Evolutionary conservation across 108 stramenopile species (phyloP).

Genomic region (Skeletonema grethae): DNA sequence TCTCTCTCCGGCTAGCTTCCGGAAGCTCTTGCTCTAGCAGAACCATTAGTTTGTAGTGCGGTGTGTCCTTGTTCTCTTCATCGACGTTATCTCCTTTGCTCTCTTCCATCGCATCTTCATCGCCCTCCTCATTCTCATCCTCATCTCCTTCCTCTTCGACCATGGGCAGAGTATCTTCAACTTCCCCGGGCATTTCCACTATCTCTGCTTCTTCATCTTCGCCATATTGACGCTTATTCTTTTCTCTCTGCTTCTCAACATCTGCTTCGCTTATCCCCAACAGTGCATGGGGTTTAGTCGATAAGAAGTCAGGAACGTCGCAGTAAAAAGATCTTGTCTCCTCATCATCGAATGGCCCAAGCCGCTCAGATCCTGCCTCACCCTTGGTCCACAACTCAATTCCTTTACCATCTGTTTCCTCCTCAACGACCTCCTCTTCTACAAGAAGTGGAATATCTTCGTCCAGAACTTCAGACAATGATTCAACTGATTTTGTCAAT

Average conservation of each 20-base stretch:
- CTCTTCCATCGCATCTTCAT: slow-evolving; percentile 47
- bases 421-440: slow-evolving; percentile 60
- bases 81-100: slow-evolving; percentile 2
- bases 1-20: slow-evolving; percentile 84
- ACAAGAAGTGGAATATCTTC: slow-evolving; percentile 68
- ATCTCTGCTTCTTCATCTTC: slow-evolving; percentile 41
- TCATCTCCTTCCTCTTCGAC: slow-evolving; percentile 27
- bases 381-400: slow-evolving; percentile 81
- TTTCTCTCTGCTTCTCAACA: slow-evolving; percentile 71
- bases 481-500: slow-evolving; percentile 75
- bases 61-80: slow-evolving; percentile 72
- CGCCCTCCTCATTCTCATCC: slow-evolving; percentile 46
- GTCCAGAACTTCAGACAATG: slow-evolving; percentile 79
- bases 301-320: slow-evolving; percentile 91
- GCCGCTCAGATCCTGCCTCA: slow-evolving; percentile 55
- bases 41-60: slow-evolving; percentile 84
- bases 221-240: slow-evolving; percentile 69
- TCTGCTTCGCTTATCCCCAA: slow-evolving; percentile 80
- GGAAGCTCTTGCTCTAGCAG: slow-evolving; percentile 93
- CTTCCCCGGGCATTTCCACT: slow-evolving; percentile 13
- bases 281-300: slow-evolving; percentile 86
- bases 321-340: slow-evolving; percentile 92
- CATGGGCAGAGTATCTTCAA: slow-evolving; percentile 29
- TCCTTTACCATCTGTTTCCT: slow-evolving; percentile 57
- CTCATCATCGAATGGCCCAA: slow-evolving; percentile 93